These are phyloP conservation scores for Lyophyllum decastes DNA, from an alignment of 768 basidiomycete genomes.

Conservation along the genomic window DNA sequence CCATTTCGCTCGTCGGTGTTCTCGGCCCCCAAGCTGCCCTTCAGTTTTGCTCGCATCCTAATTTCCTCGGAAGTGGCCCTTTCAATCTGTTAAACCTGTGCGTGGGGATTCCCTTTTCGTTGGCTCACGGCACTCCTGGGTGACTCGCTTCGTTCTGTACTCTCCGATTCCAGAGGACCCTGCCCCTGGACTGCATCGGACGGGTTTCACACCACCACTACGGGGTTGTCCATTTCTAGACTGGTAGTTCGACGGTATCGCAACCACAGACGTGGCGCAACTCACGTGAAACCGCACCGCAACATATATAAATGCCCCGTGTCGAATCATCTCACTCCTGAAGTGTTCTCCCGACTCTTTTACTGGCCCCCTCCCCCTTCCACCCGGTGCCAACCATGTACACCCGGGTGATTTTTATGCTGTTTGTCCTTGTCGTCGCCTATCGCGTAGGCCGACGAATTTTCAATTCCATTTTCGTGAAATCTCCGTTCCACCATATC, in stretches of 20 bases:
- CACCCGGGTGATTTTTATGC: not conserved
- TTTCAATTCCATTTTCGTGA: conserved; percentile 6
- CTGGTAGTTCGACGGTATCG: not conserved
- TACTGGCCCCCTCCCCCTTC: not conserved
- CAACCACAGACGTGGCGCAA: conserved; percentile 12
- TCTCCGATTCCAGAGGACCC: conserved; percentile 3
- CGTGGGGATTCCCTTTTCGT: not conserved
- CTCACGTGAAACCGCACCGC: conserved; percentile 9
- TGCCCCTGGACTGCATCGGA: not conserved
- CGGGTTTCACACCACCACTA: conserved; percentile 1
- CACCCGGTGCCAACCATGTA: not conserved
- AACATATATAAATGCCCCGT: not conserved
- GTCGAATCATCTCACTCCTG: not conserved
- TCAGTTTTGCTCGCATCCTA: not conserved
- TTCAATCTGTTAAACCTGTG: conserved; percentile 5
- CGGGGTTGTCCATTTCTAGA: not conserved
- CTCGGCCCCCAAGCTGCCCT: not conserved
- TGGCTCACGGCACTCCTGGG: not conserved
- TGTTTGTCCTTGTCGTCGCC: not conserved
- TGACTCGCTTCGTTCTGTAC: not conserved
- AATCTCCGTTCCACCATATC: conserved; percentile 26
- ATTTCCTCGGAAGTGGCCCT: not conserved
- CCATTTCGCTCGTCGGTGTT: not conserved
- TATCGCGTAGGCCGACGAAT: conserved; percentile 11
- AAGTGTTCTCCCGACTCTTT: not conserved